Evolutionary conservation across 345 rosid species (phyloP).

Genomic region (Angophora floribunda): DNA sequence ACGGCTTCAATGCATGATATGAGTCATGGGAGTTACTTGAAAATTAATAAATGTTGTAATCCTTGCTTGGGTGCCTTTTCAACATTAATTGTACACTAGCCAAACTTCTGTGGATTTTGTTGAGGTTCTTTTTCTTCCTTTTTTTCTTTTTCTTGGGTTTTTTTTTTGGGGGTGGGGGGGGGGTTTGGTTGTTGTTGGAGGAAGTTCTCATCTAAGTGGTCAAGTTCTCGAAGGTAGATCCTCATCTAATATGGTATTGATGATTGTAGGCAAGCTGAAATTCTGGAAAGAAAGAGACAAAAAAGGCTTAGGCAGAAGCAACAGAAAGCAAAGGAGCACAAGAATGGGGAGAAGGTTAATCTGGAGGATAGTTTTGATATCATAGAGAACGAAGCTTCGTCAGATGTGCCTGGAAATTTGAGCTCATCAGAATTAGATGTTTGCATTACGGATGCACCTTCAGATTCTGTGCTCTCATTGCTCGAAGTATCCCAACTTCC

Average conservation of each 20-base stretch:
- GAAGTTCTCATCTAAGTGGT: not conserved
- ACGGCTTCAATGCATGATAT: not conserved
- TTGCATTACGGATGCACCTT: constrained; percentile 20
- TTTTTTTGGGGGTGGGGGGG: not conserved
- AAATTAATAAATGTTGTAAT: not conserved
- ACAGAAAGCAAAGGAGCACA: constrained; percentile 70
- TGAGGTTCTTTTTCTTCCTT: not conserved
- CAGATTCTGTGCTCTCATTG: constrained; percentile 13
- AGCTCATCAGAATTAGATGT: constrained; percentile 31
- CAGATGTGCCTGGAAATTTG: constrained; percentile 31
- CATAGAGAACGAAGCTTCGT: constrained; percentile 27
- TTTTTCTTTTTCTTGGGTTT: not conserved
- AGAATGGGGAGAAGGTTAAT: constrained; percentile 21
- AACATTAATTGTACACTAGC: not conserved
- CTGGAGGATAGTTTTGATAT: constrained; percentile 23
- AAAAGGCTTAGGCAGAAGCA: constrained; percentile 83
- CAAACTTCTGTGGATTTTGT: not conserved
- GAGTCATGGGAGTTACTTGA: not conserved
- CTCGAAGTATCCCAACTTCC: constrained; percentile 23
- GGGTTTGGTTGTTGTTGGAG: not conserved
- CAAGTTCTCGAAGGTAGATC: not conserved
- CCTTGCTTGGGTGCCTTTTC: not conserved
- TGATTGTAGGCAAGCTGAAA: constrained; percentile 57
- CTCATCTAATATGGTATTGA: not conserved
- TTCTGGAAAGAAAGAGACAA: constrained; percentile 73